Evolutionary conservation across 805 yeast species (phyloP).

Genomic region (Lachancea nothofagi): DNA sequence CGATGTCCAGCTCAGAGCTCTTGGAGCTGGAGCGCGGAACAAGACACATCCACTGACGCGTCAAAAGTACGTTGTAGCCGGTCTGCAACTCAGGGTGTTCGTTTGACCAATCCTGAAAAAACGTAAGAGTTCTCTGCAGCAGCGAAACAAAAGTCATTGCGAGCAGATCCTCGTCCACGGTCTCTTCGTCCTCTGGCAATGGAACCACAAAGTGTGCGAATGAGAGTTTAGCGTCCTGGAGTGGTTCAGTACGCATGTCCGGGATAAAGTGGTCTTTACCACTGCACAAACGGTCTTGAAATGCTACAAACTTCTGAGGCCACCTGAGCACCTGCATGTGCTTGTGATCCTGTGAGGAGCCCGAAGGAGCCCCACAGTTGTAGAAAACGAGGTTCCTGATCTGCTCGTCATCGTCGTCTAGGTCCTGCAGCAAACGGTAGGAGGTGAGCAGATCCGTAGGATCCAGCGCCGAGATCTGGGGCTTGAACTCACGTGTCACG

Average conservation of each 20-base stretch:
- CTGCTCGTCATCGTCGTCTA: conserved; percentile 39
- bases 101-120: conserved; percentile 46
- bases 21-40: conserved; percentile 70
- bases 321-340: conserved; percentile 81
- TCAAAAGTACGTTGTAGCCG: conserved; percentile 73
- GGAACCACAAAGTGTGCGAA: conserved; percentile 83
- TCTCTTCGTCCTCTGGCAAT: conserved; percentile 42
- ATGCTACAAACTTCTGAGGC: conserved; percentile 54
- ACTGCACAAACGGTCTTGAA: conserved; percentile 46
- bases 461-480: conserved; percentile 66
- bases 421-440: conserved; percentile 45
- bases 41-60: conserved; percentile 75
- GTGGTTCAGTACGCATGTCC: conserved; percentile 48
- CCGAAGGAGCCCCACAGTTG: conserved; percentile 83
- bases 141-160: conserved; percentile 67
- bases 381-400: conserved; percentile 71
- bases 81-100: conserved; percentile 25
- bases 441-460: conserved; percentile 64
- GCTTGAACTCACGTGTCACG: conserved; percentile 66
- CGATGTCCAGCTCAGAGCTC: conserved; percentile 43
- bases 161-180: conserved; percentile 50
- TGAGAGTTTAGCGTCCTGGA: conserved; percentile 54
- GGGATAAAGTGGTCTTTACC: conserved; percentile 51
- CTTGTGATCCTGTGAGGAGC: conserved; percentile 93
- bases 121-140: conserved; percentile 64